Evolutionary conservation across 73 alveolate genomes (phyloP).

Genomic region (Tetrahymena borealis): DNA sequence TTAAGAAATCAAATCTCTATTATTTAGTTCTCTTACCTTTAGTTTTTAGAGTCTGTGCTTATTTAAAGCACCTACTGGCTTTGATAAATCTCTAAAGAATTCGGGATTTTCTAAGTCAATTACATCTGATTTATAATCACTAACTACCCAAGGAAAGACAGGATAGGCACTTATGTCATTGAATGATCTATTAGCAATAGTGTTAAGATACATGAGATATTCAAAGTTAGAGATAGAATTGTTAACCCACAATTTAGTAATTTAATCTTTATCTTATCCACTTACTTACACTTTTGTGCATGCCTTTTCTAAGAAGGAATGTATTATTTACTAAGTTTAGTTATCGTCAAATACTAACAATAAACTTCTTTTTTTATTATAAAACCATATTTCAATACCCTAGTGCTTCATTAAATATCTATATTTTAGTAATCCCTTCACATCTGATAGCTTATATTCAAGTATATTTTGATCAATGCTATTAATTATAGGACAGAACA

Average conservation of each 20-base stretch:
- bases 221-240: conserved; percentile 73
- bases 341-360: conserved; percentile 22
- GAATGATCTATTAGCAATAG: conserved; percentile 78
- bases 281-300: conserved; percentile 7
- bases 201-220: conserved; percentile 70
- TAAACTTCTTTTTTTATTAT: conserved; percentile 20
- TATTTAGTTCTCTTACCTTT: conserved; percentile 2
- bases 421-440: conserved; percentile 21
- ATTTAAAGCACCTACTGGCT: conserved; percentile 65
- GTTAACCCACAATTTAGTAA: conserved; percentile 57
- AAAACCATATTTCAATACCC: conserved; percentile 38
- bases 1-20: not conserved
- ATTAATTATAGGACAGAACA: not conserved
- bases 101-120: conserved; percentile 32
- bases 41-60: conserved; percentile 35
- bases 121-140: conserved; percentile 48
- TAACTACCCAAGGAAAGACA: conserved; percentile 90
- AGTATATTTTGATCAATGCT: conserved; percentile 11
- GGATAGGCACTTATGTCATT: conserved; percentile 93
- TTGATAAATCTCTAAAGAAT: conserved; percentile 76
- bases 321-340: not conserved
- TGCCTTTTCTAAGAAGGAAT: not conserved
- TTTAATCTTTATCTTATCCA: conserved; percentile 44
- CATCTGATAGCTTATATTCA: conserved; percentile 17
- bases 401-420: conserved; percentile 18